These are phyloP conservation scores for Fagus sylvatica DNA, from an alignment of 306 rosid genomes.

Conservation along the genomic window DNA sequence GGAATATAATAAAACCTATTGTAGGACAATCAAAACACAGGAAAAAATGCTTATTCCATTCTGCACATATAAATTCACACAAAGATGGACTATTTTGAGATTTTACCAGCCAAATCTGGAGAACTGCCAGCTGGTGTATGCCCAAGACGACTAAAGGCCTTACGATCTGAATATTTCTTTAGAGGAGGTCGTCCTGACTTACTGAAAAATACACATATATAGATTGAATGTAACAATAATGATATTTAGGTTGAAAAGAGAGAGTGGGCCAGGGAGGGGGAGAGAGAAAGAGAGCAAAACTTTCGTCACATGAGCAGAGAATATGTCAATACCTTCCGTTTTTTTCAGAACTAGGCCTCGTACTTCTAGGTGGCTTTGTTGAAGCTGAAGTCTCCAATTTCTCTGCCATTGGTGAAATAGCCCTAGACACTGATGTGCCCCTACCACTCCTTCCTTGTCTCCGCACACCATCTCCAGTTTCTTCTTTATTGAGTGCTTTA, in stretches of 20 bases:
- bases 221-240: slow-evolving; percentile 1
- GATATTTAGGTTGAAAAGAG: background rate
- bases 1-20: background rate
- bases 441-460: slow-evolving; percentile 69
- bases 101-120: slow-evolving; percentile 63
- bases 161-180: slow-evolving; percentile 70
- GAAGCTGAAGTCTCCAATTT: slow-evolving; percentile 54
- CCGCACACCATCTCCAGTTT: slow-evolving; percentile 47
- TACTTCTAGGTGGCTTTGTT: slow-evolving; percentile 52
- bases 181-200: slow-evolving; percentile 76
- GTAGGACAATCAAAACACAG: background rate
- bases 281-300: background rate
- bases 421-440: slow-evolving; percentile 52
- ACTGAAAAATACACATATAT: slow-evolving; percentile 48
- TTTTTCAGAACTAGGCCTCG: slow-evolving; percentile 57
- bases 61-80: background rate
- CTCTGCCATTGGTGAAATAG: slow-evolving; percentile 50
- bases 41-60: background rate
- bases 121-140: slow-evolving; percentile 46
- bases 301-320: background rate
- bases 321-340: slow-evolving; percentile 57
- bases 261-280: background rate
- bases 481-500: slow-evolving; percentile 53
- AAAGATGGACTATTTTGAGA: background rate
- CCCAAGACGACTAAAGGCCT: slow-evolving; percentile 54